Percentiles rank a stretch among this genome's conserved stretches.
Evolutionary conservation across 306 rosid genomes (phyloP).

Genomic region (Trifolium repens): DNA sequence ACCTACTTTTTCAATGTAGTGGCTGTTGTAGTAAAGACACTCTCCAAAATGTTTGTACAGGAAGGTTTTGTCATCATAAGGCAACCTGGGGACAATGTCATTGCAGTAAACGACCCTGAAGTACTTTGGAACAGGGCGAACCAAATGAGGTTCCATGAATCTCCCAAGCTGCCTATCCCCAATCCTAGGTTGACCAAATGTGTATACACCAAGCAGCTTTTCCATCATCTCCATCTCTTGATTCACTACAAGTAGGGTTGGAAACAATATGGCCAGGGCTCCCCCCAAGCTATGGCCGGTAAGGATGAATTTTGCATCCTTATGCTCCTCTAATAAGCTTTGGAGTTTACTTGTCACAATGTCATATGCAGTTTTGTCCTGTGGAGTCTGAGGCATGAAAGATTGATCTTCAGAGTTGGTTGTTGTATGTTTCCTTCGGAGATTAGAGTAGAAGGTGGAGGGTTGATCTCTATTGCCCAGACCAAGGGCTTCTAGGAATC

Average conservation of each 20-base stretch:
- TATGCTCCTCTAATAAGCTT: slow-evolving; percentile 66
- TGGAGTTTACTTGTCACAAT: slow-evolving; percentile 55
- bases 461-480: slow-evolving; percentile 59
- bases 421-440: slow-evolving; percentile 27
- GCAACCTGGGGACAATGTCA: slow-evolving; percentile 82
- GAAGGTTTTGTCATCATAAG: slow-evolving; percentile 70
- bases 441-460: slow-evolving; percentile 52
- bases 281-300: slow-evolving; percentile 89
- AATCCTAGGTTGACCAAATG: slow-evolving; percentile 83
- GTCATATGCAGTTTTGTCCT: slow-evolving; percentile 59
- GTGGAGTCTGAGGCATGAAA: slow-evolving; percentile 42
- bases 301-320: slow-evolving; percentile 69
- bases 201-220: slow-evolving; percentile 66
- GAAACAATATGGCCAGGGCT: slow-evolving; percentile 74
- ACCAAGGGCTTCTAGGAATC: slow-evolving; percentile 87
- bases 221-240: slow-evolving; percentile 64
- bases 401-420: slow-evolving; percentile 8
- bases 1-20: slow-evolving; percentile 57
- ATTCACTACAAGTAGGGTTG: slow-evolving; percentile 66
- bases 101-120: slow-evolving; percentile 81
- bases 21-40: slow-evolving; percentile 78
- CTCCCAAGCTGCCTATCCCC: slow-evolving; percentile 65
- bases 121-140: slow-evolving; percentile 56
- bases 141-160: slow-evolving; percentile 66
- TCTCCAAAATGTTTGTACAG: slow-evolving; percentile 74